Conservation (phyloP, 2,329 filamentous ascomycete genomes). For the Cryoendolithus antarcticus region DNA sequence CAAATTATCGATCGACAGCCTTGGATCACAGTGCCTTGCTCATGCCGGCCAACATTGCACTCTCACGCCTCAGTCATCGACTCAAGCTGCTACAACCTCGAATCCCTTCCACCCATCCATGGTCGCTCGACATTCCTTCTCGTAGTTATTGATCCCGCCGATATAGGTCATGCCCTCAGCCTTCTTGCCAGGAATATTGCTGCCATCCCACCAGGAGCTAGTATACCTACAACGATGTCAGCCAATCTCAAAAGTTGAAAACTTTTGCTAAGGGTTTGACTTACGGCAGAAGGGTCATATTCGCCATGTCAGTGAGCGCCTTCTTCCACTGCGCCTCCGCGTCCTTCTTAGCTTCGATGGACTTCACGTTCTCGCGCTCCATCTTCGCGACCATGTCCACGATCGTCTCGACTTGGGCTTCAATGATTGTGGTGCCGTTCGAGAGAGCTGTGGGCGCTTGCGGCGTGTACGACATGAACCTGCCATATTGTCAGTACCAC, state of each 20-base stretch:
- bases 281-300: slow-evolving; percentile 18
- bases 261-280: too few relatives aligned
- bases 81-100: slow-evolving; percentile 10
- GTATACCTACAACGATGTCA: slow-evolving; percentile 3
- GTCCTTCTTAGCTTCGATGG: slow-evolving; percentile 29
- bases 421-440: slow-evolving; percentile 34
- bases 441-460: slow-evolving; percentile 32
- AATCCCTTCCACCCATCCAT: slow-evolving; percentile 25
- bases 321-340: slow-evolving; percentile 30
- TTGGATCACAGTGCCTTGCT: too few relatives aligned
- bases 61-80: too few relatives aligned
- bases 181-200: slow-evolving; percentile 33
- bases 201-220: slow-evolving; percentile 26
- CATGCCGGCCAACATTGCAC: too few relatives aligned
- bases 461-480: slow-evolving; percentile 3
- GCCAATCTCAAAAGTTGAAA: too few relatives aligned
- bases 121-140: slow-evolving; percentile 26
- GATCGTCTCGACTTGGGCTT: slow-evolving; percentile 34
- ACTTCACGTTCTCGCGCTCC: slow-evolving; percentile 25
- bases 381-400: slow-evolving; percentile 30
- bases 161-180: slow-evolving; percentile 30
- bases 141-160: slow-evolving; percentile 25
- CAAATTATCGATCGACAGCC: too few relatives aligned
- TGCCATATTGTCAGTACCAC: background rate
- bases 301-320: slow-evolving; percentile 16